Base-by-base conservation (phyloP, 1,139 yeast genomes). In the Geotrichum europaeum region DNA sequence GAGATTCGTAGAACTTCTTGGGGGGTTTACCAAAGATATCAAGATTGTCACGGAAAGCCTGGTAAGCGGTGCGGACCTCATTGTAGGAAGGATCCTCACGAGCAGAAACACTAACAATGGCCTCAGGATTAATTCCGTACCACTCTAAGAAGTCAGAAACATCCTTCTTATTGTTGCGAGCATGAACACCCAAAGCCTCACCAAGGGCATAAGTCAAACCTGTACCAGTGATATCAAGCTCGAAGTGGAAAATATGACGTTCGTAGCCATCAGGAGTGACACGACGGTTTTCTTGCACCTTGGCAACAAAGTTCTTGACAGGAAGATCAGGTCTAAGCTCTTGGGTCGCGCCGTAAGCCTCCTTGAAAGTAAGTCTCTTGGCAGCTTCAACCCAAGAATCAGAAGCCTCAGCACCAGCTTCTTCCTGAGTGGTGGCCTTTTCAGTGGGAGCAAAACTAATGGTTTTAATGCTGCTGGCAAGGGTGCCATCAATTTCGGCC, bases 1-100 rank as follows among this genome's bases (percentile, higher is more conserved):
- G 81, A 1, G 87, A 74, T 76, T 92, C 98, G 75, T 89, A 92
- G 76, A 94, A 94, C 74, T 91, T 84, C 83, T 94, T 94, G 61
- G 96, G 96, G 61, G 97, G 97, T 73, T 91, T 92, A 69, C 99
- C 99, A 68, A 92, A 86, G 66, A 94, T 76, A 73, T 94, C 99
- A 63, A 91, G 75, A 66, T 87, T 87, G 63, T 92, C 97, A 59
- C 82, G 76, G 68, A 91, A 82, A 0, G 87, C 83, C 73, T 91
- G 97, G 76, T 85, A 83, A 22, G 89, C 87, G 20, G 97, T 88
- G 76, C 95, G 85, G 59, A 84, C 79, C 75, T 91, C 97, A 51
- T 76, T 68, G 36, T 81, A 69, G 49, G 80, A 65, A 22, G 82
- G 74, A 67, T 86, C 79, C 60, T 89, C 96, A 67, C 83, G 84